Evolutionary conservation across 2,329 filamentous ascomycete genomes (phyloP).

Genomic region (Penicillium sp.): DNA sequence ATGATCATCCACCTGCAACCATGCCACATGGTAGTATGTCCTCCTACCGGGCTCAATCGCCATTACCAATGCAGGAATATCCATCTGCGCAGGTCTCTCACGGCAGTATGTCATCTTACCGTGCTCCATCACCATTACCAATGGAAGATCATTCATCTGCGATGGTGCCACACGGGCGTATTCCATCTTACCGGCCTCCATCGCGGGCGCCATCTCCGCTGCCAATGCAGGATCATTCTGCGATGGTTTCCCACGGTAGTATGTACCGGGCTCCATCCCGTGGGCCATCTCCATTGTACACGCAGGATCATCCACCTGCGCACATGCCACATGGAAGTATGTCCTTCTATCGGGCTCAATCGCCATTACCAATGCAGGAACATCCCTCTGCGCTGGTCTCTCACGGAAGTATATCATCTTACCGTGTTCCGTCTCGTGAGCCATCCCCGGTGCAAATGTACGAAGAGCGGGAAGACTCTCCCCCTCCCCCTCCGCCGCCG

Average conservation of each 20-base stretch:
- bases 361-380: background rate
- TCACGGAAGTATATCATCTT: constrained; percentile 2
- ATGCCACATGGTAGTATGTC: constrained; percentile 1
- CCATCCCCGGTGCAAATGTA: constrained; percentile 38
- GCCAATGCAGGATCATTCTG: constrained; percentile 4
- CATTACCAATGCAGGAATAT: background rate
- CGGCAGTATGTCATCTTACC: constrained; percentile 1
- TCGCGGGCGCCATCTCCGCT: constrained; percentile 6
- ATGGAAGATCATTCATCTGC: background rate
- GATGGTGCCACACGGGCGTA: background rate
- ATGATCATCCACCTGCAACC: constrained; percentile 22
- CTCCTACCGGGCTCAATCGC: constrained; percentile 3
- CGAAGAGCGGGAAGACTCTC: constrained; percentile 63
- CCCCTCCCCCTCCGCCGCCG: constrained; percentile 80
- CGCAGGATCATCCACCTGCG: constrained; percentile 30
- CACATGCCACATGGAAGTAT: constrained; percentile 1
- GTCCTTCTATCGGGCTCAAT: constrained; percentile 5
- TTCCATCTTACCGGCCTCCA: constrained; percentile 9
- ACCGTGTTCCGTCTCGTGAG: constrained; percentile 20
- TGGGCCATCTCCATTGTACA: constrained; percentile 32
- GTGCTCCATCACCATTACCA: constrained; percentile 1
- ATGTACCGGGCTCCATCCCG: constrained; percentile 17
- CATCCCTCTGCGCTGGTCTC: constrained; percentile 3
- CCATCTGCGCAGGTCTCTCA: no score
- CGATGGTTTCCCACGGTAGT: constrained; percentile 6